Evolutionary conservation across 495 filamentous ascomycete species (phyloP), one percentile per base, ranked within the genome.

Genomic region (Aspergillus cristatus): DNA sequence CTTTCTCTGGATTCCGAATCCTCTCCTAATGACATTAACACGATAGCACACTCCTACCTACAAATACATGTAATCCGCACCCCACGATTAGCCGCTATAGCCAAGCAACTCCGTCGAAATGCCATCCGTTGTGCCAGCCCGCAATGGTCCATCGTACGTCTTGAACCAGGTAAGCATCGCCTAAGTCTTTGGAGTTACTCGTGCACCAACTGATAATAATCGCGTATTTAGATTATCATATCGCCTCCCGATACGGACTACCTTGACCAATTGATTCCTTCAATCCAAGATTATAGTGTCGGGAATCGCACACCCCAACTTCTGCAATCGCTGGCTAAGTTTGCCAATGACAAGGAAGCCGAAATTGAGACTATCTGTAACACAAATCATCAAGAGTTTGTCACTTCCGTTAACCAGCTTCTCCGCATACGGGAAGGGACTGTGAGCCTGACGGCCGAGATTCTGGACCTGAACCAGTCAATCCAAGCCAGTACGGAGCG

Each of bases 401-500:
- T 97, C 22, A 76, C 68, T 15, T 95, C 90, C 6, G 86, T 97
- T 46, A 91, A 90, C 50, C 85, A 94, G 47, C 76, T 99, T 14
- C 84, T 94, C 38, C 77, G 80, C 28, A 87, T 95, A 14, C 79
- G 89, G 34, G 82, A 94, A 58, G 89, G 86, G 10, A 94, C 89
- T 0, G 84, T 89, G 5, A 70, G 74, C 34, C 61, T 99, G 39
- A 96, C 89, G 0, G 72, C 81, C n/a, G 86, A 97, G 58, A 96
- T 96, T 42, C 67, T 97, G 42, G 75, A 84, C 41, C 70, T 99
- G 40, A 96, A 94, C 50, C 82, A 93, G 51, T 89, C 86, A 13
- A 96, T 97, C 32, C 93, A 96, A 59, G 69, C 78, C n/a, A 94
- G 86, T 51, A 97, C 90, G 1, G 88, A 96, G 67, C 88, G 85